phyloP scores from a whole-genome alignment of 1,139 yeast species.

The Kluyveromyces sp. region DNA sequence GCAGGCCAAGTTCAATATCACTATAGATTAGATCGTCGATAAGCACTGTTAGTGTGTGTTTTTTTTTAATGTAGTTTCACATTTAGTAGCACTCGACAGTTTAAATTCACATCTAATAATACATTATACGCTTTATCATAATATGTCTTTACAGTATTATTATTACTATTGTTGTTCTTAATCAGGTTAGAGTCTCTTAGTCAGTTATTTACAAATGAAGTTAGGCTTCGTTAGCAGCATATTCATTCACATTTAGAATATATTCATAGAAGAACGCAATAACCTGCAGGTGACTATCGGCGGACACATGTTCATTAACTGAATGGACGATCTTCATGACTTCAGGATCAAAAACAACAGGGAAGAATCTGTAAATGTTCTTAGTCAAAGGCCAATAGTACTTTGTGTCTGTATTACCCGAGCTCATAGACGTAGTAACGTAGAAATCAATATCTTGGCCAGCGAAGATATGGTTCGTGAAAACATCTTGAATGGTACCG shows the following conservation, averaged over 20 bases:
- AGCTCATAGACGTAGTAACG: conserved; percentile 57
- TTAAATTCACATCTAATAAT: too few species aligned
- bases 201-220: too few species aligned
- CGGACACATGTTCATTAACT: conserved; percentile 48
- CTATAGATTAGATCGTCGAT: conserved; percentile 3
- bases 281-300: conserved; percentile 48
- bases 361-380: conserved; percentile 53
- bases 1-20: conserved; percentile 1
- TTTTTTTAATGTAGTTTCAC: neutral
- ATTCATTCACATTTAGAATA: conserved; percentile 32
- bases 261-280: conserved; percentile 56
- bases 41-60: neutral
- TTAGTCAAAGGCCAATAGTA: conserved; percentile 69
- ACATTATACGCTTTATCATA: too few species aligned
- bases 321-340: conserved; percentile 38
- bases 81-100: neutral
- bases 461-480: conserved; percentile 31
- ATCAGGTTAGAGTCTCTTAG: neutral
- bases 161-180: neutral
- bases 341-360: conserved; percentile 16
- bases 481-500: conserved; percentile 47
- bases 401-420: conserved; percentile 81
- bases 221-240: conserved; percentile 7
- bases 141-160: too few species aligned
- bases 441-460: conserved; percentile 34